phyloP scores from a whole-genome alignment of 1,139 yeast species.

The Nakaseomyces glabratus region DNA sequence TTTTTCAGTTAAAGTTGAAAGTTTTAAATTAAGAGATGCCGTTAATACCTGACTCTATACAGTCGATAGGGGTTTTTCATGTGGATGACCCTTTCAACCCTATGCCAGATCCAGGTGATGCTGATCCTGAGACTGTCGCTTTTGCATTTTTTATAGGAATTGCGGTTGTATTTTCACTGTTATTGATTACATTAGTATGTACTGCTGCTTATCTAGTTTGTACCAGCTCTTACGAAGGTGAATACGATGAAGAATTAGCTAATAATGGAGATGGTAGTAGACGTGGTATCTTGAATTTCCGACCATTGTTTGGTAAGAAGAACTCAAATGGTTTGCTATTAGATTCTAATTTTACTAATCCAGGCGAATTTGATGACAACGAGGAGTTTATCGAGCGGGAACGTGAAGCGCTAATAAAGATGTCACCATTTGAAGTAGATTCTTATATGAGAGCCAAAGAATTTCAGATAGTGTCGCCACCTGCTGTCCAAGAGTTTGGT shows the following conservation, averaged over 20 bases:
- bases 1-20: too few species aligned
- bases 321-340: conserved; percentile 21
- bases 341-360: conserved; percentile 33
- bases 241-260: conserved; percentile 28
- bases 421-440: conserved; percentile 32
- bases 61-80: too few species aligned
- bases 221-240: conserved; percentile 28
- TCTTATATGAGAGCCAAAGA: conserved; percentile 33
- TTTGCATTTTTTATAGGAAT: conserved; percentile 36
- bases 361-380: conserved; percentile 34
- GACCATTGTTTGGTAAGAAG: conserved; percentile 21
- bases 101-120: conserved; percentile 22
- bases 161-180: conserved; percentile 34
- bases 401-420: conserved; percentile 28
- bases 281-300: conserved; percentile 15
- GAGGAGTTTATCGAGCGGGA: conserved; percentile 30
- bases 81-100: too few species aligned
- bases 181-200: conserved; percentile 32
- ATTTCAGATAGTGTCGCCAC: conserved; percentile 35
- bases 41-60: too few species aligned
- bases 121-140: conserved; percentile 30
- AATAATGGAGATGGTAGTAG: conserved; percentile 12
- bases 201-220: conserved; percentile 35
- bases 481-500: conserved; percentile 36
- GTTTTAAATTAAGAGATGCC: too few species aligned